These are phyloP conservation scores for Fusarium setosum DNA, from an alignment of 2,329 filamentous ascomycete species.

Conservation along the genomic window DNA sequence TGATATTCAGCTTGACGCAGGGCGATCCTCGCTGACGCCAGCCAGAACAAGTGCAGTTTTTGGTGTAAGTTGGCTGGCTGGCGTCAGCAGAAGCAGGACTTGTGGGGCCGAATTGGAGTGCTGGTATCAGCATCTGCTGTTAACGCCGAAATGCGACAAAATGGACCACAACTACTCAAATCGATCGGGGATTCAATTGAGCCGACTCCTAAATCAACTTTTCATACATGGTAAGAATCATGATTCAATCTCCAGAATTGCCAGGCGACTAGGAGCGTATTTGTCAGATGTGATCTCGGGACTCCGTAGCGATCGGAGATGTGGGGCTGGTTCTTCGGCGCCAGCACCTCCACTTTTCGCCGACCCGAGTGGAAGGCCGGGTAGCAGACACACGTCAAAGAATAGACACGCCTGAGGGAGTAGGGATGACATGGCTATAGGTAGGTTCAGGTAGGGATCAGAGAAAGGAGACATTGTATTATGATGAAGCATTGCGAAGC, in stretches of 20 bases:
- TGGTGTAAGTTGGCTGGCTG: constrained; percentile 11
- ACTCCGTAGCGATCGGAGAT: not conserved
- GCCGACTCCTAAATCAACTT: no score
- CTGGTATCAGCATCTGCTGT: not conserved
- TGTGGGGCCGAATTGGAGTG: not conserved
- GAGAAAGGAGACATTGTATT: no score
- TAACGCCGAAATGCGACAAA: constrained; percentile 3
- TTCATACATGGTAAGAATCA: no score
- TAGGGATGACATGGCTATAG: no score
- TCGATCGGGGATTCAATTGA: not conserved
- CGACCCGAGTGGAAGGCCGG: no score
- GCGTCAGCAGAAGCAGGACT: constrained; percentile 30
- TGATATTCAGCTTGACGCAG: not conserved
- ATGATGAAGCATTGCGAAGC: no score
- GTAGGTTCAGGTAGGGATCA: no score
- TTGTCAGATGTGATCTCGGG: not conserved
- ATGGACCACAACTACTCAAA: not conserved
- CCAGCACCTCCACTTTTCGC: not conserved
- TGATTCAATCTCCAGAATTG: not conserved
- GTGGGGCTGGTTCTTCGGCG: not conserved
- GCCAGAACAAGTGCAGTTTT: not conserved
- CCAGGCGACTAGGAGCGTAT: no score
- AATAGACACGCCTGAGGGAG: no score
- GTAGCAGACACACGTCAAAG: no score
- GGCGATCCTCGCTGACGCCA: constrained; percentile 5